Evolutionary conservation across 495 filamentous ascomycete species (phyloP).

Genomic region (Xylaria cubensis): DNA sequence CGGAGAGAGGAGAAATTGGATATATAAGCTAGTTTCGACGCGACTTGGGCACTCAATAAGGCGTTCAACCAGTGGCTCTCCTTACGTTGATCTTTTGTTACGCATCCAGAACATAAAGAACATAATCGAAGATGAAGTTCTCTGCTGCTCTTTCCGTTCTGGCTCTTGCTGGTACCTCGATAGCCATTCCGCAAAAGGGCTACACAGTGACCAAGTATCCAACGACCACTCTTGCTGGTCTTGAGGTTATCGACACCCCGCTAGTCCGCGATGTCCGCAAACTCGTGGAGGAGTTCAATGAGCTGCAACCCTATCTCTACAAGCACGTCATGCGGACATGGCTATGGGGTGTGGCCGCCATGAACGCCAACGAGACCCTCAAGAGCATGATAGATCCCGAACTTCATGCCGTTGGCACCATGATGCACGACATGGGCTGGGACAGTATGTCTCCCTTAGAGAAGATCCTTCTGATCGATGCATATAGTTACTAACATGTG

Average conservation of each 20-base stretch:
- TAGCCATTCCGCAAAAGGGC: not conserved
- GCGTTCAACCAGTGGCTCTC: too few relatives aligned
- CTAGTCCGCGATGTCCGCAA: not conserved
- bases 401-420: not conserved
- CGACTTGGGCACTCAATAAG: not conserved
- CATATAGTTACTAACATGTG: not conserved
- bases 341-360: not conserved
- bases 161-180: not conserved
- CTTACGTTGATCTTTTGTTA: not conserved
- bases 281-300: not conserved
- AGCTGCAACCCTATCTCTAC: not conserved
- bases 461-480: not conserved
- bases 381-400: not conserved
- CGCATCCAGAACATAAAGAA: not conserved
- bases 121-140: constrained; percentile 1
- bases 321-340: not conserved
- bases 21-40: not conserved
- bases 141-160: not conserved
- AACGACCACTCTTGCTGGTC: not conserved
- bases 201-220: not conserved
- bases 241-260: constrained; percentile 1
- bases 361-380: not conserved
- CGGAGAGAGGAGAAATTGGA: not conserved
- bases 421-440: constrained; percentile 1
- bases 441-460: not conserved